A percentile compares a stretch with the other conserved stretches of the same genome.
Conservation (phyloP, 495 filamentous ascomycete species). For the Xylaria palmicola region DNA sequence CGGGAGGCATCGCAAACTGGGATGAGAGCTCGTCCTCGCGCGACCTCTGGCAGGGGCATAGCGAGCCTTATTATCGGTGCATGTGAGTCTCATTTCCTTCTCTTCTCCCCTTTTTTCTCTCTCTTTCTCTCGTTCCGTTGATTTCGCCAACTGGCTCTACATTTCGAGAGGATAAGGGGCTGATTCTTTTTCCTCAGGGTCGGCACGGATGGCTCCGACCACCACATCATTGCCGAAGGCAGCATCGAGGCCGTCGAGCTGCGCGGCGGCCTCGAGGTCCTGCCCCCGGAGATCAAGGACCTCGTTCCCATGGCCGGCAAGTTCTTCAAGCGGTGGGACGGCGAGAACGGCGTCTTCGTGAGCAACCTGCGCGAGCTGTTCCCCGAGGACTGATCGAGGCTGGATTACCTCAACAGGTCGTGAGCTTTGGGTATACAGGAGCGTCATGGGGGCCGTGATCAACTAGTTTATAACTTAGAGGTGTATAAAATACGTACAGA, state of each 20-base stretch:
- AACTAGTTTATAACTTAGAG: too few species aligned
- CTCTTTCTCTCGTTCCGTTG: background rate
- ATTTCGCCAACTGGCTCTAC: background rate
- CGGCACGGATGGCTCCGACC: slow-evolving; percentile 58
- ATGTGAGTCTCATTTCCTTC: slow-evolving; percentile 30
- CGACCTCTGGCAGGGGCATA: slow-evolving; percentile 21
- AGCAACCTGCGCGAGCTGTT: slow-evolving; percentile 86
- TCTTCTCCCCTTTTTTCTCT: slow-evolving; percentile 20
- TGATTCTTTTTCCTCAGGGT: slow-evolving; percentile 45
- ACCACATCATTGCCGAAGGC: slow-evolving; percentile 79
- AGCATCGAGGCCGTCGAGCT: slow-evolving; percentile 68
- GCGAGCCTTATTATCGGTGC: slow-evolving; percentile 35
- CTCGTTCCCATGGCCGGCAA: slow-evolving; percentile 74
- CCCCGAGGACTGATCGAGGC: slow-evolving; percentile 67
- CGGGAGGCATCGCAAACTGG: slow-evolving; percentile 26
- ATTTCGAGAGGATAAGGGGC: background rate
- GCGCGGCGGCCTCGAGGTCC: slow-evolving; percentile 36
- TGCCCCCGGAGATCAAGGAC: slow-evolving; percentile 34
- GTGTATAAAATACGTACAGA: too few species aligned
- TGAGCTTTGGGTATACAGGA: too few species aligned
- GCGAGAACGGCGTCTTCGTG: slow-evolving; percentile 63
- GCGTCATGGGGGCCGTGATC: too few species aligned
- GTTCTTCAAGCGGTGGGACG: slow-evolving; percentile 87
- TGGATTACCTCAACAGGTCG: too few species aligned
- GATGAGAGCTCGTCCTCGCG: slow-evolving; percentile 14